Conservation (phyloP, 2,329 filamentous ascomycete species). For the Dryadomyces quercivorus region DNA sequence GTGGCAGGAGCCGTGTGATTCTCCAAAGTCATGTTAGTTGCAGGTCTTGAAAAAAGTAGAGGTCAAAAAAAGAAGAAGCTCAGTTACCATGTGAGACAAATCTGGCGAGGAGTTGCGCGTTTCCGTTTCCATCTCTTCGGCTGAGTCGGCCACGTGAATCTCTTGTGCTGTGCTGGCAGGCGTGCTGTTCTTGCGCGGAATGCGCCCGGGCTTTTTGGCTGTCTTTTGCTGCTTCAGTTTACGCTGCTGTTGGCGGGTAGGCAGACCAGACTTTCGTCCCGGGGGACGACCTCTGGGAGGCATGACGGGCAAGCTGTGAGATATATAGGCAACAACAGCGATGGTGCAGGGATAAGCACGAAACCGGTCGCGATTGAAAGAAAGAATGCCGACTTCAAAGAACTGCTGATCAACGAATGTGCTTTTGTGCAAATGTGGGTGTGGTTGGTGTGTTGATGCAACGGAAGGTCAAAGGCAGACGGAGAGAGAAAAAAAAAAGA, state of each 20-base stretch:
- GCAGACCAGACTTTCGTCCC: conserved; percentile 6
- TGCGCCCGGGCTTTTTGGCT: background rate
- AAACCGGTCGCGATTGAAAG: background rate
- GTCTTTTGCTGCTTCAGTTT: background rate
- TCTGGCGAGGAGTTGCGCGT: no score
- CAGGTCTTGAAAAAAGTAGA: background rate
- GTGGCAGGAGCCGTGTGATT: background rate
- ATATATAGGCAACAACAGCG: background rate
- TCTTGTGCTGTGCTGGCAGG: background rate
- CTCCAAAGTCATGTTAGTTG: background rate
- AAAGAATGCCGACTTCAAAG: background rate
- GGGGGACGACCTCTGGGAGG: conserved; percentile 10
- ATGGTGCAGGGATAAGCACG: background rate
- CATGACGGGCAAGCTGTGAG: conserved; percentile 2
- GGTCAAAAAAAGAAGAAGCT: background rate
- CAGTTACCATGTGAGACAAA: background rate
- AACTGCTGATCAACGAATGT: background rate
- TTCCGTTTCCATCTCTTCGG: background rate
- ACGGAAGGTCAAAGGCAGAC: background rate
- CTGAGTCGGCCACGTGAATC: background rate
- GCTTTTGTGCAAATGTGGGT: background rate
- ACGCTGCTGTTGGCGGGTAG: background rate
- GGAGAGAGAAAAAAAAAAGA: background rate
- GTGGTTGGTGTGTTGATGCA: background rate
- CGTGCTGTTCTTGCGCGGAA: background rate